Percentiles rank a stretch among this genome's conserved stretches.
These are phyloP conservation scores for Entonaema liquescens DNA, from an alignment of 495 filamentous ascomycete species.

Conservation along the genomic window DNA sequence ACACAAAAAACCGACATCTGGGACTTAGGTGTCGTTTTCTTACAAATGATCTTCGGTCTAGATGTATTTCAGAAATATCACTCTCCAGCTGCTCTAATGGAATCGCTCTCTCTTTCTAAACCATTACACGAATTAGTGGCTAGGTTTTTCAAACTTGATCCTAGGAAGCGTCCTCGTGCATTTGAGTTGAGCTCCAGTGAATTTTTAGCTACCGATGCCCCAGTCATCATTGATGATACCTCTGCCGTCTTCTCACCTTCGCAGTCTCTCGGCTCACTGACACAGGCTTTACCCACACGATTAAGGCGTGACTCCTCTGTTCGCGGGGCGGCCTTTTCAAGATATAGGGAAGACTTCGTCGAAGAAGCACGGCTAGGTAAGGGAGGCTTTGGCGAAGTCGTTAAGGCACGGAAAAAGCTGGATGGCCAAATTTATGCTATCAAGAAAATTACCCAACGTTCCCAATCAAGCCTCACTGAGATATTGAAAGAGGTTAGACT, in stretches of 20 bases:
- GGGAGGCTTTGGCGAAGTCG: constrained; percentile 97
- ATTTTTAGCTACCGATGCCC: constrained; percentile 74
- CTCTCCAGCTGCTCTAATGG: constrained; percentile 75
- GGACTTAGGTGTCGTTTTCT: constrained; percentile 87
- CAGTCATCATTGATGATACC: constrained; percentile 58
- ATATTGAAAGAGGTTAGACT: constrained; percentile 92
- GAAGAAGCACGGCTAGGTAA: constrained; percentile 89
- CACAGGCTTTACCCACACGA: constrained; percentile 51
- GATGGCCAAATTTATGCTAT: constrained; percentile 94
- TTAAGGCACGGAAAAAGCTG: constrained; percentile 92
- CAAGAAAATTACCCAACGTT: constrained; percentile 91
- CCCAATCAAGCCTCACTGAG: constrained; percentile 79
- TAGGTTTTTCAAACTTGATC: constrained; percentile 82
- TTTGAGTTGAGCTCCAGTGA: constrained; percentile 91
- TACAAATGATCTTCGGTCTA: constrained; percentile 94
- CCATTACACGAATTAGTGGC: constrained; percentile 80
- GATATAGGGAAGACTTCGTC: constrained; percentile 87
- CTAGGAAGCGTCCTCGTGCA: constrained; percentile 84
- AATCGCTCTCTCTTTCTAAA: constrained; percentile 68
- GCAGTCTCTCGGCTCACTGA: constrained; percentile 50
- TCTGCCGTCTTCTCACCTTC: constrained; percentile 45
- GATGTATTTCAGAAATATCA: constrained; percentile 77
- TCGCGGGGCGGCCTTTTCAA: constrained; percentile 60
- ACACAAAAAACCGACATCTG: constrained; percentile 91
- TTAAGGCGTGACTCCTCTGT: constrained; percentile 61